Conservation (phyloP, 106 monocot genomes). For the Dendrobium catenatum region DNA sequence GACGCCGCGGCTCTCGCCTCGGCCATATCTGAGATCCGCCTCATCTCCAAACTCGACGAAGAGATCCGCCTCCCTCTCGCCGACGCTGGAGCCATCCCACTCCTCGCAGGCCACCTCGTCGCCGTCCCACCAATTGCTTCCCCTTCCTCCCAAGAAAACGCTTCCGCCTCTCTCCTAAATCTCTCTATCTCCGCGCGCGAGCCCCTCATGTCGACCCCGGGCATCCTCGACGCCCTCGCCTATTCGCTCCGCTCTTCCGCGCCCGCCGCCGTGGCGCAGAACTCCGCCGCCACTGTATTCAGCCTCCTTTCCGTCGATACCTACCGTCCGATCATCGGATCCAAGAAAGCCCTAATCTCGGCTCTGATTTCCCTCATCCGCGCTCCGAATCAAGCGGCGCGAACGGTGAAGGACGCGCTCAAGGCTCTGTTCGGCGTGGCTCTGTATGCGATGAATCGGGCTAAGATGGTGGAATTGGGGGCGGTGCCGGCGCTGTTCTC, state of each 20-base stretch:
- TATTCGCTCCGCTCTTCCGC: slow-evolving; percentile 21
- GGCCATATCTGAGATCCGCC: slow-evolving; percentile 46
- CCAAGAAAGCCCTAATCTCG: slow-evolving; percentile 20
- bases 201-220: slow-evolving; percentile 56
- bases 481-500: slow-evolving; percentile 48
- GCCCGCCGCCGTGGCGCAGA: slow-evolving; percentile 28
- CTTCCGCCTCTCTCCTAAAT: slow-evolving; percentile 69
- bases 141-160: slow-evolving; percentile 26
- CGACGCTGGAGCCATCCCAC: slow-evolving; percentile 52
- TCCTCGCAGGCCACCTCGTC: slow-evolving; percentile 34
- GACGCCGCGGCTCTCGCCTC: slow-evolving; percentile 7
- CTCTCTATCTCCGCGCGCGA: slow-evolving; percentile 55
- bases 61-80: slow-evolving; percentile 49
- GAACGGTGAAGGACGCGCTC: slow-evolving; percentile 63
- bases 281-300: slow-evolving; percentile 59
- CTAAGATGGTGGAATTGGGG: slow-evolving; percentile 35
- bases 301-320: slow-evolving; percentile 68
- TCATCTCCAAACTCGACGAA: slow-evolving; percentile 48
- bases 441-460: slow-evolving; percentile 53
- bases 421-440: slow-evolving; percentile 66
- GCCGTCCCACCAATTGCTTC: neutral
- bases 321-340: slow-evolving; percentile 35
- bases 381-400: slow-evolving; percentile 14
- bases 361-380: slow-evolving; percentile 24
- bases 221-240: slow-evolving; percentile 54